A percentile compares a stretch with the other conserved stretches of the same genome.
These are phyloP conservation scores for Pyrus hybrid DNA, from an alignment of 331 rosid species.

Conservation along the genomic window DNA sequence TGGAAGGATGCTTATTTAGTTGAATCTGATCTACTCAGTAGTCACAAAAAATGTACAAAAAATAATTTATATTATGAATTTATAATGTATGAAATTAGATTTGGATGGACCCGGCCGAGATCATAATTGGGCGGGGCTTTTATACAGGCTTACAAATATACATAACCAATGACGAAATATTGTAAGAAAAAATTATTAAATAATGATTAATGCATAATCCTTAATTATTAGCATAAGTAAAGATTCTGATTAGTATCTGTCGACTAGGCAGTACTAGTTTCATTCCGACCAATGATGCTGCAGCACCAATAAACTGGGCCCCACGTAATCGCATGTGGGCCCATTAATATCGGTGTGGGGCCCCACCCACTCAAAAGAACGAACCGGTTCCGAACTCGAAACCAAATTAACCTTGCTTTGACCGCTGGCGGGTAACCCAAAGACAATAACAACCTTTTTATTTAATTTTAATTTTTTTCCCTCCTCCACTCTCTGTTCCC, in stretches of 20 bases:
- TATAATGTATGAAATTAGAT: too few relatives aligned
- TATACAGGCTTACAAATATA: neutral
- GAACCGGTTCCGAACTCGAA: neutral
- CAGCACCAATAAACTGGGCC: too few relatives aligned
- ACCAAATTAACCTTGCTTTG: neutral
- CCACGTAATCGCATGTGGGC: too few relatives aligned
- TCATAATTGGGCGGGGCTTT: neutral
- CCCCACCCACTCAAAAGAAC: neutral
- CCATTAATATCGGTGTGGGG: neutral
- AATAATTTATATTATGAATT: accelerated
- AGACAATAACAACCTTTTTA: neutral
- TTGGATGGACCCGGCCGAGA: neutral
- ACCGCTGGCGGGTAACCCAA: constrained; percentile 4
- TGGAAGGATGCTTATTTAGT: too few relatives aligned
- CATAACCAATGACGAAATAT: neutral
- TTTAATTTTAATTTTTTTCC: neutral
- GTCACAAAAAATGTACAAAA: too few relatives aligned
- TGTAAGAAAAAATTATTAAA: neutral
- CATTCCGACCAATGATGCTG: too few relatives aligned
- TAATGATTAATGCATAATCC: neutral
- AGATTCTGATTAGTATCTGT: too few relatives aligned
- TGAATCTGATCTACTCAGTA: too few relatives aligned
- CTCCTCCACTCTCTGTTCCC: neutral
- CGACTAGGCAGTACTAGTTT: too few relatives aligned
- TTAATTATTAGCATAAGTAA: neutral